These are phyloP conservation scores for Leavenworthia alabamica DNA, from an alignment of 345 rosid genomes.

Conservation along the genomic window DNA sequence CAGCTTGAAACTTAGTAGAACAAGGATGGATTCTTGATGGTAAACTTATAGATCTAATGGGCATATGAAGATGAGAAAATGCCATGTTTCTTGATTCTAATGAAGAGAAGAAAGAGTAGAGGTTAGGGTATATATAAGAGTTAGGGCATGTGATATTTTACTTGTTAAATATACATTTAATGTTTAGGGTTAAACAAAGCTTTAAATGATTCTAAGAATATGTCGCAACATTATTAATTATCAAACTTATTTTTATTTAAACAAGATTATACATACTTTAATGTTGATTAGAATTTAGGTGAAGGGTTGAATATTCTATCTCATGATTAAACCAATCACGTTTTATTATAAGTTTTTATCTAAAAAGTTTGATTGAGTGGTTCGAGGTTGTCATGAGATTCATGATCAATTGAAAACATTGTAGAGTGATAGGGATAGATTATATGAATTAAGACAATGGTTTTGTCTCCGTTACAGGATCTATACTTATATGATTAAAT, in stretches of 20 bases:
- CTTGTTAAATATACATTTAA: conserved; percentile 7
- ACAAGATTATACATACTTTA: not conserved
- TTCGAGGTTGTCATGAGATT: conserved; percentile 16
- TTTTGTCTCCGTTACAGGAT: conserved; percentile 8
- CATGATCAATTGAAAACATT: conserved; percentile 10
- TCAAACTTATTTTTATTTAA: too few species aligned
- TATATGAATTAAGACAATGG: conserved; percentile 16
- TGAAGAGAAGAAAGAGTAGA: conserved; percentile 20
- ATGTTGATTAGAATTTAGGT: conserved; percentile 13
- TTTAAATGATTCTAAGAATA: conserved; percentile 19
- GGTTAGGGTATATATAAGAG: conserved; percentile 20
- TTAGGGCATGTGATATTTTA: conserved; percentile 24
- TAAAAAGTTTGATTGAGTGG: not conserved
- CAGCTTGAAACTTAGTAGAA: conserved; percentile 40
- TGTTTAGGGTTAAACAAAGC: conserved; percentile 18
- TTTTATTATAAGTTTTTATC: not conserved
- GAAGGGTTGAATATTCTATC: conserved; percentile 23
- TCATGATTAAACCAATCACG: not conserved
- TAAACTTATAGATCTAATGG: conserved; percentile 45
- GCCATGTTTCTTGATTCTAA: conserved; percentile 23
- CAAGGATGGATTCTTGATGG: conserved; percentile 50
- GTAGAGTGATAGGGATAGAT: conserved; percentile 17
- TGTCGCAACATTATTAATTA: too few species aligned
- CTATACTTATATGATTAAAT: not conserved
- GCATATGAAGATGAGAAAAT: conserved; percentile 21